Base-by-base conservation (phyloP, 306 rosid species). In the Rosa chinensis region DNA sequence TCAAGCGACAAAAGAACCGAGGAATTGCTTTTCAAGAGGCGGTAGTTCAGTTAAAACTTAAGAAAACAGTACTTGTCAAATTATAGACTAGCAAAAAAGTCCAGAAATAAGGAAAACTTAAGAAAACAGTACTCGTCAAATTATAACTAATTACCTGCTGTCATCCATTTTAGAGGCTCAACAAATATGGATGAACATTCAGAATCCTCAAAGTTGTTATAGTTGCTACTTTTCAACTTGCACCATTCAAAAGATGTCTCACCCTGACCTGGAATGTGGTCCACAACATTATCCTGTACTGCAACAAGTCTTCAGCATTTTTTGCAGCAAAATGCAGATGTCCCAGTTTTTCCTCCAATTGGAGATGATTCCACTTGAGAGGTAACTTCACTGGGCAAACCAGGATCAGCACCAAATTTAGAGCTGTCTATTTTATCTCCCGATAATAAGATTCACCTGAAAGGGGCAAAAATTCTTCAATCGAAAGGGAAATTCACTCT, bases 121-220 rank as follows among this genome's bases (percentile, higher is more conserved):
- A n/a, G n/a, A n/a, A n/a, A n/a, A n/a, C n/a, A n/a, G n/a, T n/a
- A n/a, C n/a, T n/a, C n/a, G n/a, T n/a, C n/a, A n/a, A n/a, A n/a
- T n/a, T n/a, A n/a, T n/a, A n/a, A n/a, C 21, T 53, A 35, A 45
- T 6, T 90, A 92, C 99, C 99, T 78, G 92, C 91, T 50, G 92
- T 91, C 99, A 95, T 95, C 99, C 99, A 95, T 66, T 70, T 89
- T 32, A 95, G 89, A 81, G 98, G 98, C 91, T 95, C 98, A 55
- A 95, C 82, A 87, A 95, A 95, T 78, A 93, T 72, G 70, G 99
- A 95, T 47, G 99, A 95, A 85, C 99, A 95, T 64, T 90, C 97
- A 2, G 83, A 78, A 73, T 93, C 99, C 74, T 84, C 84, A 28
- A 89, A 87, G 77, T 89, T 94, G 80, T 83, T 80, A 66, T 82